Conservation (phyloP, 257 asterid species). For the Verbena officinalis region DNA sequence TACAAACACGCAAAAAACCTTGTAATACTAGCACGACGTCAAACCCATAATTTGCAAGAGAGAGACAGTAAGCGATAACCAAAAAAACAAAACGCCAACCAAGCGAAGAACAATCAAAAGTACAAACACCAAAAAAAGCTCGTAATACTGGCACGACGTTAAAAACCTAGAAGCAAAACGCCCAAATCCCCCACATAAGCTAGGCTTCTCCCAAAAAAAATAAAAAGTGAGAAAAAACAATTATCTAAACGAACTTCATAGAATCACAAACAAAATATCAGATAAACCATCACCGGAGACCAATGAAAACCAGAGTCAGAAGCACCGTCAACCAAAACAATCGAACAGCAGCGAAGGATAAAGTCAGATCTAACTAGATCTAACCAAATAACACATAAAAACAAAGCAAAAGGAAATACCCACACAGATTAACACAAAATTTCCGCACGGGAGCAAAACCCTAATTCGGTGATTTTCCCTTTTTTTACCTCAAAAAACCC, state of each 20-base stretch:
- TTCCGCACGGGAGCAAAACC: too few relatives aligned
- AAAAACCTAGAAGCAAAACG: too few relatives aligned
- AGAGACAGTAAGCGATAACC: too few relatives aligned
- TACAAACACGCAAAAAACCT: not conserved
- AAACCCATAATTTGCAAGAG: too few relatives aligned
- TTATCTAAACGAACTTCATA: not conserved
- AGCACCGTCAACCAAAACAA: not conserved
- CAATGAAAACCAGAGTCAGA: not conserved
- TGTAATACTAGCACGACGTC: not conserved
- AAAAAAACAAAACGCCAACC: too few relatives aligned
- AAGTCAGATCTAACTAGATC: constrained; percentile 4
- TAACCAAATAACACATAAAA: not conserved
- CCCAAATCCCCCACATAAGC: too few relatives aligned
- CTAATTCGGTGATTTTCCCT: too few relatives aligned
- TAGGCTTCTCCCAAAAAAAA: too few relatives aligned
- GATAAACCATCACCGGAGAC: too few relatives aligned
- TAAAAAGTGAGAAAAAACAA: not conserved
- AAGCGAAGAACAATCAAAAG: too few relatives aligned
- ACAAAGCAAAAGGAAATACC: not conserved
- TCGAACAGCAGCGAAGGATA: not conserved
- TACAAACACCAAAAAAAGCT: not conserved
- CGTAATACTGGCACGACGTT: not conserved
- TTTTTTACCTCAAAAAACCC: too few relatives aligned
- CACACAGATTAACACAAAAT: not conserved
- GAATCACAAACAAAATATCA: not conserved